Evolutionary conservation across 2,329 filamentous ascomycete genomes (phyloP), one percentile per base, ranked within the genome.

Genomic region (Aspergillus versicolor): DNA sequence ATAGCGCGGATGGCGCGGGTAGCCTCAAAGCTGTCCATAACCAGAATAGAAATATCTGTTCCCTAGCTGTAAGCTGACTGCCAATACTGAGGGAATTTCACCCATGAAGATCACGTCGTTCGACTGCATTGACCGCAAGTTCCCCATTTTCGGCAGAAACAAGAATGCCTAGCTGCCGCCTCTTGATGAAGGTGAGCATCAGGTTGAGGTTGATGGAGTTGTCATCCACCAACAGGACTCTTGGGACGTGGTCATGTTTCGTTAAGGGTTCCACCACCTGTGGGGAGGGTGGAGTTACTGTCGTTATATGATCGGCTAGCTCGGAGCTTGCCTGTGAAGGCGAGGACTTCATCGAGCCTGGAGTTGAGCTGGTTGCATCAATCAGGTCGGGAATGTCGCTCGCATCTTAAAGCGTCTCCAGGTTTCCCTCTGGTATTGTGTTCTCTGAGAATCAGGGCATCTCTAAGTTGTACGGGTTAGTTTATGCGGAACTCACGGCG

Each of bases 21-120:
- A 2, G 78, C 75, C 61, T 78, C 74, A 47, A 80, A 78, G 1
- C 78, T 78, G 60, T 79, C 75, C 75, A 79, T 78, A 5, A 79
- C 72, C 0, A 78, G 78, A 77, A 80, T 80, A 2, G 73, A 75
- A 37, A 80, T 77, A 48, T 80, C 75, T 70, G 27, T 38, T 24
- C 6, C 6, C 8, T 17, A 15, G 27, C 38, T 38, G 57, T 13
- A 34, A 34, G 43, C 17, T 27, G 15, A 43, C n/a, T 13, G 11
- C 4, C 8, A 8, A 13, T 13, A 24, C 7, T 37, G 27, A 22
- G 34, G 15, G 24, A 3, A 4, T 60, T 65, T 54, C 46, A 70
- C 67, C 71, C 77, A 80, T 79, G 59, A 80, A 78, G 48, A 79
- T 75, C 30, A 78, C 73, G 58, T 79, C 75, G 61, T 56, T 76